Conservation (phyloP, 495 filamentous ascomycete genomes). For the Neurospora tetraspora region DNA sequence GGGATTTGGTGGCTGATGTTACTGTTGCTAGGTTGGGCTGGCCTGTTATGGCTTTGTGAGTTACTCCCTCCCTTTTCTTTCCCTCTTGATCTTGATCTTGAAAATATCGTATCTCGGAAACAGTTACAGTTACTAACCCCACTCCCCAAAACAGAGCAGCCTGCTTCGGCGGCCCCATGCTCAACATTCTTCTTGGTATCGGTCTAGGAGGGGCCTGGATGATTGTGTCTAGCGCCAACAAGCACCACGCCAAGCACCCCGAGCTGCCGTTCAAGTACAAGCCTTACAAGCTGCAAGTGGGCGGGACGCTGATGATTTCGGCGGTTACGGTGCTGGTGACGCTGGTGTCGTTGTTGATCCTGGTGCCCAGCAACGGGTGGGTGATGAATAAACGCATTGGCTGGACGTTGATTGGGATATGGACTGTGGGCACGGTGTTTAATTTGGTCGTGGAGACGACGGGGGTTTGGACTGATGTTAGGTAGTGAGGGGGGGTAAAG, state of each 20-base stretch:
- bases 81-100: too few relatives aligned
- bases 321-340: slow-evolving; percentile 73
- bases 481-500: background rate
- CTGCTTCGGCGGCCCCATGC: slow-evolving; percentile 94
- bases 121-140: slow-evolving; percentile 1
- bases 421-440: slow-evolving; percentile 69
- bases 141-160: slow-evolving; percentile 42
- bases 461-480: slow-evolving; percentile 38
- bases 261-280: slow-evolving; percentile 39
- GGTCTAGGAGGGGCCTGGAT: slow-evolving; percentile 83
- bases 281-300: slow-evolving; percentile 73
- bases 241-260: slow-evolving; percentile 48
- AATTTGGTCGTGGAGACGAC: slow-evolving; percentile 77
- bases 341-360: slow-evolving; percentile 63
- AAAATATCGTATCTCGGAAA: too few relatives aligned
- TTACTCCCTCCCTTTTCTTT: slow-evolving; percentile 3
- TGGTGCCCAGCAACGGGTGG: slow-evolving; percentile 83
- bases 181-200: slow-evolving; percentile 94
- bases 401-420: slow-evolving; percentile 71
- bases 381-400: slow-evolving; percentile 79
- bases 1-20: slow-evolving; percentile 89
- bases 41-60: slow-evolving; percentile 86
- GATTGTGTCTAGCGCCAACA: slow-evolving; percentile 50
- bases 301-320: slow-evolving; percentile 71
- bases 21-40: slow-evolving; percentile 89